Evolutionary conservation across 1,284 basidiomycete species (phyloP).

Genomic region (Sporisorium iseilematis-ciliati): DNA sequence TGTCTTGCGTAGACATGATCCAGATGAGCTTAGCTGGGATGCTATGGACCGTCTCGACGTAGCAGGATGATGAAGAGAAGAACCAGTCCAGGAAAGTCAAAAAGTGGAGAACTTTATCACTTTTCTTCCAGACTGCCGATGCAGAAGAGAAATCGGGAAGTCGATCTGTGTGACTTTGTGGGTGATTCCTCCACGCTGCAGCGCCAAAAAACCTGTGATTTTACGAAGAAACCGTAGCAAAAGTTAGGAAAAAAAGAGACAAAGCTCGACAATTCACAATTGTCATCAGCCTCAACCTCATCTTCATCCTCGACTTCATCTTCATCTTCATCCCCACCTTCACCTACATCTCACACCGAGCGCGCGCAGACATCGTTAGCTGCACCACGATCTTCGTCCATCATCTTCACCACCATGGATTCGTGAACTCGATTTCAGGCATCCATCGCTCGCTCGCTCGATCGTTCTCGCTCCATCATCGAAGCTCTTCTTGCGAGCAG

Average conservation of each 20-base stretch:
- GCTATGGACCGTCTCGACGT: conserved; percentile 3
- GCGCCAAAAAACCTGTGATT: conserved; percentile 10
- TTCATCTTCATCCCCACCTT: not conserved
- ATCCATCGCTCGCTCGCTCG: conserved; percentile 7
- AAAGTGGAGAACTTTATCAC: conserved; percentile 22
- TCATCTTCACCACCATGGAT: not conserved
- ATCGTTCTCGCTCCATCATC: not conserved
- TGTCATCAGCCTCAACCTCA: conserved; percentile 7
- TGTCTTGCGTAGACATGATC: conserved; percentile 20
- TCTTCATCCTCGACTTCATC: too few relatives aligned
- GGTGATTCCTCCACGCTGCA: conserved; percentile 34
- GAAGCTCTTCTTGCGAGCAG: not conserved
- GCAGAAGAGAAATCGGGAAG: conserved; percentile 5
- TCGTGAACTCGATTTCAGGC: conserved; percentile 3
- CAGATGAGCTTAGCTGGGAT: not conserved
- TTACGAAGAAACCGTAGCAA: conserved; percentile 34
- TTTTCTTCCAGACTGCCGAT: conserved; percentile 7
- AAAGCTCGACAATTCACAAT: not conserved
- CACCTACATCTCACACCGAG: not conserved
- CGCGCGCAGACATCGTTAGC: not conserved
- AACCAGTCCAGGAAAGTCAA: not conserved
- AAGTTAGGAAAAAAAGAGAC: conserved; percentile 6
- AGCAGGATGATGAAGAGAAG: not conserved
- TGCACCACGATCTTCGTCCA: not conserved
- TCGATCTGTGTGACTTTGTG: conserved; percentile 15